phyloP scores from a whole-genome alignment of 768 basidiomycete species.

The Auricularia sp. region DNA sequence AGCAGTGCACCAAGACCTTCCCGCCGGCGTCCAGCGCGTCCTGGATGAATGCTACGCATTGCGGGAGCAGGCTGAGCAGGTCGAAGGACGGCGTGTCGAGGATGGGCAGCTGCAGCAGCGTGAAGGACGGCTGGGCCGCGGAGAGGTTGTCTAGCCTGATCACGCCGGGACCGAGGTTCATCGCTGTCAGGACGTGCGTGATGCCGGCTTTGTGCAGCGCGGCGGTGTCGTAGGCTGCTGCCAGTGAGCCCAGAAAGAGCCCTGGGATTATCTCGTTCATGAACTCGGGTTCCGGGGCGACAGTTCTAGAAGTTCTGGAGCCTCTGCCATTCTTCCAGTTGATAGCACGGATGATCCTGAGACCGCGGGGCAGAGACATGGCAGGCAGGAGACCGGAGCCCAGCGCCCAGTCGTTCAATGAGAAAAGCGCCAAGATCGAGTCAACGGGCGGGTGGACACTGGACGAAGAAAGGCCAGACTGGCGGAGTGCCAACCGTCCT shows the following conservation, averaged over 20 bases:
- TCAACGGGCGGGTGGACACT: too few species aligned
- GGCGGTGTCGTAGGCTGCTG: slow-evolving; percentile 54
- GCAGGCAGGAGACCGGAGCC: too few species aligned
- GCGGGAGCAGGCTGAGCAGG: slow-evolving; percentile 56
- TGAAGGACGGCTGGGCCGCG: slow-evolving; percentile 31
- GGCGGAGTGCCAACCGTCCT: background rate
- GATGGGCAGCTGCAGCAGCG: slow-evolving; percentile 43
- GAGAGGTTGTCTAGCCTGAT: slow-evolving; percentile 32
- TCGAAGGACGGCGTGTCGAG: slow-evolving; percentile 68
- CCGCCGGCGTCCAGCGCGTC: slow-evolving; percentile 45
- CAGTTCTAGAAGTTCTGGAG: background rate
- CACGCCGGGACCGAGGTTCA: slow-evolving; percentile 43
- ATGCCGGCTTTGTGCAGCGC: slow-evolving; percentile 50
- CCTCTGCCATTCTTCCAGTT: too few species aligned
- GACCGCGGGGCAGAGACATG: too few species aligned
- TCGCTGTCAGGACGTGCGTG: slow-evolving; percentile 64
- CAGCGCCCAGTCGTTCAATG: too few species aligned
- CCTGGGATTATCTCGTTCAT: slow-evolving; percentile 49
- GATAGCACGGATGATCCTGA: too few species aligned
- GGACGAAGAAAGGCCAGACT: too few species aligned
- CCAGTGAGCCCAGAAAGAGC: slow-evolving; percentile 64
- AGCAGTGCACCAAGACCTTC: slow-evolving; percentile 73
- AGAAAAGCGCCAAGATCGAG: too few species aligned
- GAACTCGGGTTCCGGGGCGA: background rate
- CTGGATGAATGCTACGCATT: slow-evolving; percentile 49